Percentiles rank a stretch among this genome's conserved stretches.
phyloP scores from a whole-genome alignment of 176 grass and related monocot genomes.

The Zoysia pacifica region DNA sequence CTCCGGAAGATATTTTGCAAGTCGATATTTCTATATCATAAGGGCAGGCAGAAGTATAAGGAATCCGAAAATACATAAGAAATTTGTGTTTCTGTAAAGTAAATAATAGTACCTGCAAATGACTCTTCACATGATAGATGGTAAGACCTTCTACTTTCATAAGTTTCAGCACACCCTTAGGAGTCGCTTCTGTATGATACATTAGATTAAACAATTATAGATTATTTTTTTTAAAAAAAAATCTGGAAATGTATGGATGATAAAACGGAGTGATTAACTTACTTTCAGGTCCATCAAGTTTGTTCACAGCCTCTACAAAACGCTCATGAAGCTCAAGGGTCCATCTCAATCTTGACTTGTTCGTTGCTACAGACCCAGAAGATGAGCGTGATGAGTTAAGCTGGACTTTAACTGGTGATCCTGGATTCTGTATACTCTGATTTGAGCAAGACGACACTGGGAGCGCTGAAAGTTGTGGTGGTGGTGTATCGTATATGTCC shows the following conservation, averaged over 20 bases:
- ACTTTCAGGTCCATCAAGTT: slow-evolving; percentile 92
- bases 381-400: slow-evolving; percentile 51
- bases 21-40: slow-evolving; percentile 72
- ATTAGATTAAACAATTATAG: slow-evolving; percentile 32
- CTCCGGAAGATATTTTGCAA: slow-evolving; percentile 78
- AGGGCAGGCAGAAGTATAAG: not conserved
- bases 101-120: slow-evolving; percentile 68
- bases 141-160: slow-evolving; percentile 97
- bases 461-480: slow-evolving; percentile 53
- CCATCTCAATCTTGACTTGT: slow-evolving; percentile 86
- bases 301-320: slow-evolving; percentile 87
- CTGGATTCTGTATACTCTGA: slow-evolving; percentile 39
- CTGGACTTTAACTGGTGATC: slow-evolving; percentile 51
- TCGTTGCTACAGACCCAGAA: slow-evolving; percentile 46
- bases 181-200: slow-evolving; percentile 83
- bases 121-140: slow-evolving; percentile 98
- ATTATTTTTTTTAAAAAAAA: slow-evolving; percentile 1
- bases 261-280: slow-evolving; percentile 26
- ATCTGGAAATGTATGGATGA: slow-evolving; percentile 19
- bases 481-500: slow-evolving; percentile 77
- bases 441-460: slow-evolving; percentile 56
- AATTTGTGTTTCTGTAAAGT: not conserved
- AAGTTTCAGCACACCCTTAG: slow-evolving; percentile 90
- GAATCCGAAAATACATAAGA: not conserved
- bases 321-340: slow-evolving; percentile 89